phyloP scores from a whole-genome alignment of 2,329 filamentous ascomycete species.

The Clarireedia homoeocarpa region DNA sequence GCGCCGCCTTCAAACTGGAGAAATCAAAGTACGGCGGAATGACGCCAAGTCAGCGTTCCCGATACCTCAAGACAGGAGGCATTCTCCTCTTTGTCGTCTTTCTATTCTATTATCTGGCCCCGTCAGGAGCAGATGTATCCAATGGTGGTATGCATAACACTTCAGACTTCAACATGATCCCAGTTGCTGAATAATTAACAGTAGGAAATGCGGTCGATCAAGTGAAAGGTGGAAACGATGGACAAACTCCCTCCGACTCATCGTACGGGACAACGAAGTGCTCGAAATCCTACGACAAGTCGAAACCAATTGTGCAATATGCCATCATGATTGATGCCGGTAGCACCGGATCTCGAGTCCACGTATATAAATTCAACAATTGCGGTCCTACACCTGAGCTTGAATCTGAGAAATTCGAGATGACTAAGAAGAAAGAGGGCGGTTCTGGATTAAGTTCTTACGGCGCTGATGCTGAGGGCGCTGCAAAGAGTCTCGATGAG shows the following conservation, averaged over 20 bases:
- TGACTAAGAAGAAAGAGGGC: constrained; percentile 79
- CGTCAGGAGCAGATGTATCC: constrained; percentile 37
- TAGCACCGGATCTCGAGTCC: constrained; percentile 94
- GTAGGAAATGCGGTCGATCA: constrained; percentile 14
- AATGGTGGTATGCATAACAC: constrained; percentile 17
- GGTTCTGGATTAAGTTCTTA: constrained; percentile 74
- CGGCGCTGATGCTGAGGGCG: constrained; percentile 74
- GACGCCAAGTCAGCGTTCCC: constrained; percentile 56
- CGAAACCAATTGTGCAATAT: constrained; percentile 94
- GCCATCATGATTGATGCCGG: constrained; percentile 98
- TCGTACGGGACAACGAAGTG: constrained; percentile 67
- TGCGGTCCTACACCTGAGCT: constrained; percentile 92
- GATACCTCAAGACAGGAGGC: constrained; percentile 58
- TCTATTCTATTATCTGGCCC: constrained; percentile 57
- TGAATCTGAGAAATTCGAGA: constrained; percentile 86
- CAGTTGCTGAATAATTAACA: constrained; percentile 8
- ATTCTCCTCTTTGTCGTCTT: constrained; percentile 52
- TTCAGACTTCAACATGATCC: neutral
- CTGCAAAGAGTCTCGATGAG: constrained; percentile 81
- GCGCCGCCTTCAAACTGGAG: constrained; percentile 39
- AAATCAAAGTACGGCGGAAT: constrained; percentile 51
- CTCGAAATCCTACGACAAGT: constrained; percentile 72
- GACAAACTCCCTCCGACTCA: constrained; percentile 50
- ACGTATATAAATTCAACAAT: constrained; percentile 99
- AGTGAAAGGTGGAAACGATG: constrained; percentile 28